These are phyloP conservation scores for Mycena metata DNA, from an alignment of 768 basidiomycete species.

Conservation along the genomic window DNA sequence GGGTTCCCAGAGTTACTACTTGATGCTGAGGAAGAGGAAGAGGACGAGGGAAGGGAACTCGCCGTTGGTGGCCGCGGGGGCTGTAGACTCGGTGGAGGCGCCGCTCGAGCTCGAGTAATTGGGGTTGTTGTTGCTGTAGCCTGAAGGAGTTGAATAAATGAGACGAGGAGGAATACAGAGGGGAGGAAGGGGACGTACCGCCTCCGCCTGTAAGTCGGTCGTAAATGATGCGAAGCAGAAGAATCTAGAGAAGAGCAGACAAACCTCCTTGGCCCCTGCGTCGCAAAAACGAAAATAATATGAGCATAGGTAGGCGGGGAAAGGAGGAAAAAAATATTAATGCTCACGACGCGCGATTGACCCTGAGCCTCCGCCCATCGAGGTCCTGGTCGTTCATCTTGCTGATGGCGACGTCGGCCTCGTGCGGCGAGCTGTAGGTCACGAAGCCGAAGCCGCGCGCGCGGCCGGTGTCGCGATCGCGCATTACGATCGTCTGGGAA, in stretches of 20 bases:
- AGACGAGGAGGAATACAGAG: no score
- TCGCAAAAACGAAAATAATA: conserved; percentile 50
- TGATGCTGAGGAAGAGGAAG: no score
- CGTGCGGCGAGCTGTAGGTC: conserved; percentile 69
- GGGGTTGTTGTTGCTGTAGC: no score
- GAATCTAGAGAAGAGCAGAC: not conserved
- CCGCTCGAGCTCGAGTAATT: no score
- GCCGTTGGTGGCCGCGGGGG: no score
- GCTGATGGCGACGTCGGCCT: conserved; percentile 84
- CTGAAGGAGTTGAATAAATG: no score
- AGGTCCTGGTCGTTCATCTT: conserved; percentile 90
- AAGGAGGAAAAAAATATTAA: no score
- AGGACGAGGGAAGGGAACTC: no score
- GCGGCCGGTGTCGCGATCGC: conserved; percentile 91
- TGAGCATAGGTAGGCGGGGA: not conserved
- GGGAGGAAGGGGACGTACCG: no score
- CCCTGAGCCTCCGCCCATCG: conserved; percentile 91
- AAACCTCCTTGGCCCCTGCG: conserved; percentile 54
- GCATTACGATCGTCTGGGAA: conserved; percentile 92
- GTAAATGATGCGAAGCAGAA: conserved; percentile 41
- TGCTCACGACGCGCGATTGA: conserved; percentile 57
- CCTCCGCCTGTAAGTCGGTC: no score
- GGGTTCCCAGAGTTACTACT: no score
- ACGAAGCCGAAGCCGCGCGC: conserved; percentile 98
- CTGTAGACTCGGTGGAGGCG: no score